Conservation (phyloP, 352 stramenopile species). For the Phytophthora citrophthora region DNA sequence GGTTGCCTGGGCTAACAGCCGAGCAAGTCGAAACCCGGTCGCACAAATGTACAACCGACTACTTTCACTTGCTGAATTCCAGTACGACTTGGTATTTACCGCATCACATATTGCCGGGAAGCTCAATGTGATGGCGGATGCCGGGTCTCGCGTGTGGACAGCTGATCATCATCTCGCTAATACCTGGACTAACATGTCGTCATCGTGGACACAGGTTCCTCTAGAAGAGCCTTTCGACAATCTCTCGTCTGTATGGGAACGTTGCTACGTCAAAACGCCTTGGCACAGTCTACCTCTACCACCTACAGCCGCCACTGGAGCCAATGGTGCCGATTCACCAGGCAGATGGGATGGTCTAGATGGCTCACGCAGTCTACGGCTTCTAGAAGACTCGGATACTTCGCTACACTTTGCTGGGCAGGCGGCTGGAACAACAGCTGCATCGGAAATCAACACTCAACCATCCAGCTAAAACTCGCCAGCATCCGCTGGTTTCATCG, state of each 20-base stretch:
- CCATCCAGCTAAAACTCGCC: constrained; percentile 18
- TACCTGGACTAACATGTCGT: neutral
- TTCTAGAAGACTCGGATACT: neutral
- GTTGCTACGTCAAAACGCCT: neutral
- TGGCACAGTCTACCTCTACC: constrained; percentile 15
- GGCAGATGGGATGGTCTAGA: constrained; percentile 13
- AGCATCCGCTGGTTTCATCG: constrained; percentile 26
- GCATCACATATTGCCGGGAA: neutral
- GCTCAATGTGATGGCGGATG: neutral
- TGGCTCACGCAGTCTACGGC: neutral
- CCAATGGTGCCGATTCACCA: constrained; percentile 15
- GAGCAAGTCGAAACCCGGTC: neutral
- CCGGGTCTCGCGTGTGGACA: neutral
- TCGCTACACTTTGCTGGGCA: constrained; percentile 13
- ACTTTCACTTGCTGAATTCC: neutral
- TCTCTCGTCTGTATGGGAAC: constrained; percentile 15
- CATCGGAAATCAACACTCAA: constrained; percentile 16
- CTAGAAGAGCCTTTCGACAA: constrained; percentile 6
- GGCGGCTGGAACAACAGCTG: constrained; percentile 3
- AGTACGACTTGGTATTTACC: neutral
- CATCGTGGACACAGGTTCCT: constrained; percentile 3
- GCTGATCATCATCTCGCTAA: neutral
- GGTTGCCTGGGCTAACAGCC: neutral
- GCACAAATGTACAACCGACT: neutral
- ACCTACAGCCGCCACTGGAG: constrained; percentile 15